Base-by-base conservation (phyloP, 2,329 filamentous ascomycete genomes). In the Elsinoe australis region DNA sequence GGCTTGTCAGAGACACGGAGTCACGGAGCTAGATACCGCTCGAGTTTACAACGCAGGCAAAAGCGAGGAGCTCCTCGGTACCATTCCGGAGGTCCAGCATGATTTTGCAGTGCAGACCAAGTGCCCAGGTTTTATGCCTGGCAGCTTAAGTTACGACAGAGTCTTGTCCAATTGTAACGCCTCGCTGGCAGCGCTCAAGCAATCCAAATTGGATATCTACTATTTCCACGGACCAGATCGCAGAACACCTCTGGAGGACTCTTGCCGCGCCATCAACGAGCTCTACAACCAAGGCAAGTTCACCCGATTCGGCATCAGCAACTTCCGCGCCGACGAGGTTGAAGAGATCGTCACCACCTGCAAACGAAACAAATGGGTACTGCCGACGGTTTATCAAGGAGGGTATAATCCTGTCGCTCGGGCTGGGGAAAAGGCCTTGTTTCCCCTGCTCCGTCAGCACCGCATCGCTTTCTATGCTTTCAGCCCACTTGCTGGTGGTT, bases 221-320 rank as follows among this genome's bases (percentile, higher is more conserved):
- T 69, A 67, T 46, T 64, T 71, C n/a, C 71, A 74, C 53, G 62
- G 63, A 3, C 71, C 71, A 0, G 73, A 75, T 52, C 62, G 68
- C 2, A 47, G 59, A 2, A 71, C 70, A 0, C 64, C 66, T 0
- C 63, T 71, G 28, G 63, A 67, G 42, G 68, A 72, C 21, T 62
- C 67, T 0, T 60, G 61, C 17, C 58, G 63, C 28, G 70, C 67
- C 5, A 68, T 75, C 49, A 54, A 74, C 49, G 58, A 67, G 15
- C 64, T 67, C 1, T 58, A 67, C 52, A 49, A 57, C 12, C 58
- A 68, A 29, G 70, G 70, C 17, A 69, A 70, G 50, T 69, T 74
- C 53, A 64, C 67, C 54, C 52, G 62, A 0, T 72, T 72, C 50
- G 73, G 71, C 0, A 49, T 76, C 3, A 71, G 65, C 7, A 76